phyloP scores from a whole-genome alignment of 805 yeast species.

The Starmerella vaccinii region DNA sequence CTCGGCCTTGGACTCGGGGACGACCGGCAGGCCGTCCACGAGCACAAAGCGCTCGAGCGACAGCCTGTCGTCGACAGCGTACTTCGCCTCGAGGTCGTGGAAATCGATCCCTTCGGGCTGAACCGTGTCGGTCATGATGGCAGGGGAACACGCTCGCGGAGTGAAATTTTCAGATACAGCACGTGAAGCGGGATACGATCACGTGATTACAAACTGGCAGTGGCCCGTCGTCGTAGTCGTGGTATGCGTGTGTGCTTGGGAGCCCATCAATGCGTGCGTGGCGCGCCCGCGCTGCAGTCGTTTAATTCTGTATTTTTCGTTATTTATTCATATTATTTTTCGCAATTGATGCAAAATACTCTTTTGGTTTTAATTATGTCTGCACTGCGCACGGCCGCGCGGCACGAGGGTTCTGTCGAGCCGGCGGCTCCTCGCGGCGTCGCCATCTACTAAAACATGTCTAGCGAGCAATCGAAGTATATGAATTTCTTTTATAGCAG shows the following conservation, averaged over 20 bases:
- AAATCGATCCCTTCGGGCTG: slow-evolving; percentile 42
- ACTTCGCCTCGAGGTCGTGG: slow-evolving; percentile 74
- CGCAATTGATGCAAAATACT: not conserved
- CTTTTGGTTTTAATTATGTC: not conserved
- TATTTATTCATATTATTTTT: too few relatives aligned
- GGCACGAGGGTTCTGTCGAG: too few relatives aligned
- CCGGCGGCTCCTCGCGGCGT: too few relatives aligned
- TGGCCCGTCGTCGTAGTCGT: not conserved
- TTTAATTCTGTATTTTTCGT: not conserved
- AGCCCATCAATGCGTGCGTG: too few relatives aligned
- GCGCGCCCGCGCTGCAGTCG: not conserved
- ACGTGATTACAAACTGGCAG: not conserved
- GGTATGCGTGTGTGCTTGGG: not conserved
- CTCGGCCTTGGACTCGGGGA: slow-evolving; percentile 80
- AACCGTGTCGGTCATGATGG: slow-evolving; percentile 15
- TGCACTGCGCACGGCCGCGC: too few relatives aligned
- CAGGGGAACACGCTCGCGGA: not conserved
- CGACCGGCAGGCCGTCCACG: slow-evolving; percentile 91
- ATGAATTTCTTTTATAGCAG: too few relatives aligned
- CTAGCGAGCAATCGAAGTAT: not conserved
- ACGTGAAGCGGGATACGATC: slow-evolving; percentile 3
- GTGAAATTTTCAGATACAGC: slow-evolving; percentile 10
- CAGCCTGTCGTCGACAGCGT: slow-evolving; percentile 48
- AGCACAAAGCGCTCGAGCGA: slow-evolving; percentile 70
- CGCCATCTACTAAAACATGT: too few relatives aligned